Base-by-base conservation (phyloP, 129 eudicot species). In the Pittosporum tobira region DNA sequence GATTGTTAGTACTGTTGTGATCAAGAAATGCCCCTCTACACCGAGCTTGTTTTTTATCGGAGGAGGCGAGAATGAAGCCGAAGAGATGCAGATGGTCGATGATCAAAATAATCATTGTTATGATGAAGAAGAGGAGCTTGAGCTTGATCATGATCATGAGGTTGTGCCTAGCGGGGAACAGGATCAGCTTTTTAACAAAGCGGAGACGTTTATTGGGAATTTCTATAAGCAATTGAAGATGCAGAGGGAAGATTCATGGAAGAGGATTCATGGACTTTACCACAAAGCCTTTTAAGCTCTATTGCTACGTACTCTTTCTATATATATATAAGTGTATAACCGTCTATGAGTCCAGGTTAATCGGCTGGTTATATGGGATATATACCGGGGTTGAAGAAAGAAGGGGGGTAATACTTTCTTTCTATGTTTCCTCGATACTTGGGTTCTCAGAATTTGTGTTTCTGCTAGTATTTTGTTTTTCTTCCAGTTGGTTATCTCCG, bases 161-260 rank as follows among this genome's bases (percentile, higher is more conserved):
- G 57, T 16, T 6, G 48, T 49, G 3, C 62, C 67, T 7, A 64
- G 66, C 4, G 63, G 49, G n/a, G n/a, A n/a, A 27, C 65, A 75
- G 52, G 85, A n/a, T n/a, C n/a, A 79, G 67, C 59, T 79, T 21
- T 71, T 56, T 43, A 49, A 56, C 19, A 79, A 70, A 49, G 78
- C 85, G 0, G 85, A 79, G 72, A 58, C 56, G 10, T 79, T 79
- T 21, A 79, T 79, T 48, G 74, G 75, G 24, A 63, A 79, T 56
- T 79, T 79, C 51, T 74, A 79, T 49, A 71, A 71, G 75, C 85
- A 79, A 40, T 42, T 75, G 77, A 80, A 75, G 81, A 75, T 75
- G 76, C 81, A 75, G 62, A 75, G 81, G 63, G 81, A 80, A 63
- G 78, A 74, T 18, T 79, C 85, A 9, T 74, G 75, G 81, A 68